phyloP scores from a whole-genome alignment of 176 grass and related monocot species.

The Musa schizocarpa region DNA sequence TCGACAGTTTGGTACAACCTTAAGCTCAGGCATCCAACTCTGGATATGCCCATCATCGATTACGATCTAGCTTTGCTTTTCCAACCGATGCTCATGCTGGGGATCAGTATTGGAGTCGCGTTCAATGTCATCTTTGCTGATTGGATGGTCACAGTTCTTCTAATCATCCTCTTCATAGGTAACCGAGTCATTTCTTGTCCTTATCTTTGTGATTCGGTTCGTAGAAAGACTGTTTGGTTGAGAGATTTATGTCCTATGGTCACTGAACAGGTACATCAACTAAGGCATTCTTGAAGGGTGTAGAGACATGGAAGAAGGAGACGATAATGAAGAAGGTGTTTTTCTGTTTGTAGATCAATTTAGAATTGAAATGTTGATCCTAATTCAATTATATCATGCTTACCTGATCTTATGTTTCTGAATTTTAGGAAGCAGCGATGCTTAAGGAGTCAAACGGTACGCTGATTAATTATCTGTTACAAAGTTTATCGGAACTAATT shows the following conservation, averaged over 20 bases:
- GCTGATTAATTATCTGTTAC: neutral
- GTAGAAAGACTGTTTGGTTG: neutral
- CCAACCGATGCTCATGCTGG: conserved; percentile 21
- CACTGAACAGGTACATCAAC: conserved; percentile 4
- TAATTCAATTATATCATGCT: neutral
- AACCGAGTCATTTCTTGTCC: neutral
- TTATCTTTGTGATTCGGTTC: neutral
- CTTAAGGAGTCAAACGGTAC: conserved; percentile 1
- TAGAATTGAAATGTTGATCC: neutral
- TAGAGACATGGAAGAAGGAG: conserved; percentile 24
- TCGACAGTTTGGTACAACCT: conserved; percentile 21
- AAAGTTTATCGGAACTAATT: neutral
- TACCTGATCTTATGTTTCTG: neutral
- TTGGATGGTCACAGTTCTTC: conserved; percentile 23
- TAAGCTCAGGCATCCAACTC: conserved; percentile 18
- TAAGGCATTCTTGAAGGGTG: conserved; percentile 9
- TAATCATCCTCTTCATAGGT: conserved; percentile 21
- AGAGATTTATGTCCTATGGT: neutral
- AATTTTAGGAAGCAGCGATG: conserved; percentile 5
- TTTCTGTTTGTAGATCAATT: neutral
- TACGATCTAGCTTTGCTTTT: conserved; percentile 20
- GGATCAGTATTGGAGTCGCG: conserved; percentile 12
- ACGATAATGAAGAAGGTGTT: conserved; percentile 15
- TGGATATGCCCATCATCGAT: conserved; percentile 19
- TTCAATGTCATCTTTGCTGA: conserved; percentile 21